Base-by-base conservation (phyloP, 345 rosid species). In the Arabidopsis suecica region DNA sequence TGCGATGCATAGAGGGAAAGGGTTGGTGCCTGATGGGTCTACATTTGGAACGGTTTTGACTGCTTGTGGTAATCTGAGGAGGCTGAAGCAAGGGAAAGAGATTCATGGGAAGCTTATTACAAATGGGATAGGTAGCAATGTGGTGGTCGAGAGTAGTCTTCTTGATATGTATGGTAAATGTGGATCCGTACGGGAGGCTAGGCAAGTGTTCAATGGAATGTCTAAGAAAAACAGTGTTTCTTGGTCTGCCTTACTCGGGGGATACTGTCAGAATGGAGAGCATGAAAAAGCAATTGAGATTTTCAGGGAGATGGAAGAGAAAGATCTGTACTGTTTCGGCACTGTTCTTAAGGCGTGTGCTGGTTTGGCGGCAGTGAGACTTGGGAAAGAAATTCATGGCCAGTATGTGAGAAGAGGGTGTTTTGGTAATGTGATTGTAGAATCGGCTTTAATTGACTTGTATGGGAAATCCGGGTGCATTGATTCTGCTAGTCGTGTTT, bases 131-230 rank as follows among this genome's bases (percentile, higher is more conserved):
- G 62, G 78, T 25, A 83, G 88, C 56, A 82, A 87, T 57, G 93
- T 94, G 32, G 73, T 88, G 34, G 89, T 90, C 3, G 91, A 86
- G 79, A 94, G 97, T 77, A 89, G 93, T 67, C 91, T 94, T 41
- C 82, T 94, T 56, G 96, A 91, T 85, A 91, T 94, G 97, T 94
- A 91, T 71, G 98, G 93, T 49, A 94, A 94, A 88, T 91, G 95
- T 1, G 78, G 96, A 61, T 74, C 79, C 28, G 78, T 86, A 9
- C 40, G 76, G 23, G 84, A 83, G 64, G 87, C 97, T 73, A 89
- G 78, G 60, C 63, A 73, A 50, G 88, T 87, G 76, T 90, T 94
- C 54, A 86, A 86, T 80, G 80, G 87, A 58, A 94, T 94, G 93
- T 61, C 71, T 34, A 62, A 55, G 44, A 91, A 83, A 81, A 94